phyloP scores from a whole-genome alignment of 768 basidiomycete species.

The Collybia sordida region DNA sequence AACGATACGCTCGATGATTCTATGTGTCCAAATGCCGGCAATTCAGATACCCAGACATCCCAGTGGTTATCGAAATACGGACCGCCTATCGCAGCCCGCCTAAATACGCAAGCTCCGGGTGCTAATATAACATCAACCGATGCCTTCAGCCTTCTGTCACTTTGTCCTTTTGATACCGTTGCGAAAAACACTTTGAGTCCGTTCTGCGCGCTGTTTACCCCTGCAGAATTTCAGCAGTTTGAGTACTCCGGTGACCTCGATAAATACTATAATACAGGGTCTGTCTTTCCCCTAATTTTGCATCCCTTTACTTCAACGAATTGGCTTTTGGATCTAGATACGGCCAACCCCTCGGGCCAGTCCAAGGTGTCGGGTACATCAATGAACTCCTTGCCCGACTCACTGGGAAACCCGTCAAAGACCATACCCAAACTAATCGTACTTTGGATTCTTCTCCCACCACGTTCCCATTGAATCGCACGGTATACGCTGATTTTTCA shows the following conservation, averaged over 20 bases:
- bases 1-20: slow-evolving; percentile 71
- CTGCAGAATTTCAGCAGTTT: slow-evolving; percentile 60
- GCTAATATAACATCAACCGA: slow-evolving; percentile 58
- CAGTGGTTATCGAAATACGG: slow-evolving; percentile 61
- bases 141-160: slow-evolving; percentile 57
- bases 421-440: slow-evolving; percentile 73
- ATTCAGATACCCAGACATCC: slow-evolving; percentile 39
- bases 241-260: slow-evolving; percentile 74
- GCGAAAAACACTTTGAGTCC: slow-evolving; percentile 50
- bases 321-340: slow-evolving; percentile 40
- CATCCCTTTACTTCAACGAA: not conserved
- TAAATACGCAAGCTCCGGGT: slow-evolving; percentile 63
- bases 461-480: slow-evolving; percentile 72
- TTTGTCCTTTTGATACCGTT: slow-evolving; percentile 83
- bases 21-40: slow-evolving; percentile 61
- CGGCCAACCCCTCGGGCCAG: slow-evolving; percentile 66
- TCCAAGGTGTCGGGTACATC: slow-evolving; percentile 85
- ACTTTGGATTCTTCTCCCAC: slow-evolving; percentile 62
- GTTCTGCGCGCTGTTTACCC: slow-evolving; percentile 73
- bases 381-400: slow-evolving; percentile 89
- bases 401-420: slow-evolving; percentile 57
- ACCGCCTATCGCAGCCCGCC: slow-evolving; percentile 51
- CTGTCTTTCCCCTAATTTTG: slow-evolving; percentile 15
- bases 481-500: slow-evolving; percentile 77
- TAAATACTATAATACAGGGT: slow-evolving; percentile 82